Base-by-base conservation (phyloP, 202 grass and related monocot genomes). In the Saccharum hybrid region DNA sequence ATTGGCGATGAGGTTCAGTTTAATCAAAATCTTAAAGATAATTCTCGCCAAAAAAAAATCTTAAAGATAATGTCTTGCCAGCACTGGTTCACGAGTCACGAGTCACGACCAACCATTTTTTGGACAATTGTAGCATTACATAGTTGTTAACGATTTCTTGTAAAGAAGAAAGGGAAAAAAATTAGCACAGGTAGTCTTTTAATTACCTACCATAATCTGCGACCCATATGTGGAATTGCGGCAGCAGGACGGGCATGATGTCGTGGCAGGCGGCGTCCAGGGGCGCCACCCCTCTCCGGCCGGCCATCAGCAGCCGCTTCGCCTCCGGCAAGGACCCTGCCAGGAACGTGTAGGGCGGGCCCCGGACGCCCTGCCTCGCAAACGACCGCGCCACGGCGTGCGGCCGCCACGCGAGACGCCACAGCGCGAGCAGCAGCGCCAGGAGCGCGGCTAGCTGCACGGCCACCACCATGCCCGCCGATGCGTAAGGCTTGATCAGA, bases 231-330 rank as follows among this genome's bases (percentile, higher is more conserved):
- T 40, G 72, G 51, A 81, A 87, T 36, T 77, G 76, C 26, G 78
- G 79, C 31, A 84, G 54, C 30, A 87, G 63, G 72, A 81, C 54
- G 2, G 88, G 81, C 60, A 67, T 87, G 62, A 81, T 56, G 34
- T 90, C 81, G 69, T 90, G 81, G 33, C 33, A 81, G 52, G 34
- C 3, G 63, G 86, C 66, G 67, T 87, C 81, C 64, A 90, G 68
- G 2, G 74, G 66, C 51, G 66, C 3, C 51, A 61, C 45, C 37
- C 83, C 31, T 28, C 45, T 31, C 30, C 67, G 41, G 39, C 71
- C 81, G 12, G 36, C 78, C 6, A 31, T 52, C 33, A 30, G 51
- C 46, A 90, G 64, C 42, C 66, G 59, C 66, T 37, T 84, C 18
- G 83, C 63, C 85, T 90, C 89, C 71, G 86, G 60, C 41, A 65